These are phyloP conservation scores for Phaffia australis DNA, from an alignment of 768 basidiomycete species.

Conservation along the genomic window DNA sequence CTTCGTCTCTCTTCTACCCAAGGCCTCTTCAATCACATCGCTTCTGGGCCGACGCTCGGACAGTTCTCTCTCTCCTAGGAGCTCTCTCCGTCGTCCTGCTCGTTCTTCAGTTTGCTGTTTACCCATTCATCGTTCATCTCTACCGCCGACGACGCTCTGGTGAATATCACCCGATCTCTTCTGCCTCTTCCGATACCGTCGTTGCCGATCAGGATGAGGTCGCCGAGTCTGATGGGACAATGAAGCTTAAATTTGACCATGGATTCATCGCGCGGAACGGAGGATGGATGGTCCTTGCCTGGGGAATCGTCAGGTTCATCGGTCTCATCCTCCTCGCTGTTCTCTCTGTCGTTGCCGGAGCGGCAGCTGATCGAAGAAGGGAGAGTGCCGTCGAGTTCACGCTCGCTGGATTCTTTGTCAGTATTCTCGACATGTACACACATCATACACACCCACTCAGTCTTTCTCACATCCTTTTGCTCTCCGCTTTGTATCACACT, in stretches of 20 bases:
- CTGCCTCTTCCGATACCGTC: constrained; percentile 2
- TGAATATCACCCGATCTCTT: constrained; percentile 5
- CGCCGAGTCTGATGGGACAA: neutral
- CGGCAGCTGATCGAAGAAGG: neutral
- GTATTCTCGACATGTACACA: neutral
- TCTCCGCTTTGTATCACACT: too few species aligned
- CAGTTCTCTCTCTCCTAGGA: constrained; percentile 6
- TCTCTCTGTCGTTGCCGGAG: constrained; percentile 1
- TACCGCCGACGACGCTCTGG: neutral
- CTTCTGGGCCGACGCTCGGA: constrained; percentile 12
- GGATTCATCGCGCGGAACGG: constrained; percentile 18
- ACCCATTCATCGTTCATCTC: constrained; percentile 2
- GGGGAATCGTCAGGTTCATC: constrained; percentile 9
- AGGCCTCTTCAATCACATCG: constrained; percentile 2
- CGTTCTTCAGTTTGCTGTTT: constrained; percentile 10
- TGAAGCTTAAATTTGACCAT: neutral
- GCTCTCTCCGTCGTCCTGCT: constrained; percentile 11
- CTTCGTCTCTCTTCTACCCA: neutral
- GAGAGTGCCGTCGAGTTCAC: constrained; percentile 12
- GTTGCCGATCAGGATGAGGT: constrained; percentile 1
- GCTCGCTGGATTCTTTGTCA: constrained; percentile 10
- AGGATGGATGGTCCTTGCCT: constrained; percentile 14
- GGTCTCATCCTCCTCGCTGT: constrained; percentile 11
- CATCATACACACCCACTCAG: neutral
- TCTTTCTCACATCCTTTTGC: neutral